Conservation (phyloP, 2,329 filamentous ascomycete genomes). For the Dryadomyces quercivorus region DNA sequence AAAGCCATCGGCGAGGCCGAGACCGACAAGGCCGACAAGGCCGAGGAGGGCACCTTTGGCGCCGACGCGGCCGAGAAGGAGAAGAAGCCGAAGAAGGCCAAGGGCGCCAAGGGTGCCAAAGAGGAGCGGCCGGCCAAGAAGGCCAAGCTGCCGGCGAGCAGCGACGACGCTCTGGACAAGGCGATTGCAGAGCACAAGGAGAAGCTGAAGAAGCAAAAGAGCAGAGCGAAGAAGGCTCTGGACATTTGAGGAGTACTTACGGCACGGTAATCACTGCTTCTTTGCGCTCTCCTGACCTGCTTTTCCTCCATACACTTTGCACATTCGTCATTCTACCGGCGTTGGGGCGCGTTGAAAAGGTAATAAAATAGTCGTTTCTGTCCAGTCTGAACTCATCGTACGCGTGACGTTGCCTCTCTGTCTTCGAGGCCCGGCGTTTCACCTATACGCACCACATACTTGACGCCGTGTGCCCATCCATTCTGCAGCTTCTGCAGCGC, state of each 20-base stretch:
- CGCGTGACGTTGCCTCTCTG: no score
- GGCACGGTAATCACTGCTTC: neutral
- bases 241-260: conserved; percentile 18
- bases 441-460: conserved; percentile 38
- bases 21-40: conserved; percentile 31
- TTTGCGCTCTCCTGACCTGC: neutral
- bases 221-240: conserved; percentile 29
- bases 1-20: conserved; percentile 31
- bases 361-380: neutral
- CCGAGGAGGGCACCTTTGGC: conserved; percentile 24
- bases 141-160: conserved; percentile 26
- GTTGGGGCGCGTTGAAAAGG: neutral
- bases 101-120: conserved; percentile 24
- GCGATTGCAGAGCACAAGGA: conserved; percentile 46
- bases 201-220: conserved; percentile 46
- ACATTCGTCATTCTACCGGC: conserved; percentile 1
- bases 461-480: conserved; percentile 46
- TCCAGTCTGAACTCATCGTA: neutral
- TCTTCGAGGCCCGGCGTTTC: conserved; percentile 11
- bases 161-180: conserved; percentile 37
- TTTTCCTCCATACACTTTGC: neutral
- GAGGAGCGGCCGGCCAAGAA: conserved; percentile 30
- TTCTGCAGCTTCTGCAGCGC: conserved; percentile 37
- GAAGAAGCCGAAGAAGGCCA: conserved; percentile 32
- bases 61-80: conserved; percentile 21